Percentiles rank a stretch among this genome's conserved stretches.
Conservation (phyloP, 225 moss, liverwort and hornwort genomes). For the Sphagnum contortum region DNA sequence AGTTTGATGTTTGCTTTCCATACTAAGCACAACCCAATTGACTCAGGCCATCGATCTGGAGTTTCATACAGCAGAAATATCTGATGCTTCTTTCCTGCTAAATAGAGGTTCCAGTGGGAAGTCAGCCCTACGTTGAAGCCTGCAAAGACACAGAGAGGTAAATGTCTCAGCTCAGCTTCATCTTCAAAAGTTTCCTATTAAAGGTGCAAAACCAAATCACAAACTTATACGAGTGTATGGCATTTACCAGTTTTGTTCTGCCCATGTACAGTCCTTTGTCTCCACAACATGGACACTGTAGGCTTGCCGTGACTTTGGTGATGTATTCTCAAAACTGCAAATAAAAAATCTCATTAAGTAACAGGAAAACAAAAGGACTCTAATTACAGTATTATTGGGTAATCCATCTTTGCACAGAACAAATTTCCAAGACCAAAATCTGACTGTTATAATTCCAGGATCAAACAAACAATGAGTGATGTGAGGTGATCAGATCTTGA, state of each 20-base stretch:
- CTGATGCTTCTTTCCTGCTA: slow-evolving; percentile 4
- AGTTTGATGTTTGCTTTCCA: no score
- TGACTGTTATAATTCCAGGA: no score
- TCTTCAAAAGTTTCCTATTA: not conserved
- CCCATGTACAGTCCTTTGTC: slow-evolving; percentile 53
- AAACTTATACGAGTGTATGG: not conserved
- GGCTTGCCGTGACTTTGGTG: slow-evolving; percentile 80
- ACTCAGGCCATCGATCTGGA: no score
- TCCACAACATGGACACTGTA: slow-evolving; percentile 89
- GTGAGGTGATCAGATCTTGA: not conserved
- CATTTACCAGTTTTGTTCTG: slow-evolving; percentile 74
- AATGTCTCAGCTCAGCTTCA: not conserved
- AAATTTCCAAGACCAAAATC: no score
- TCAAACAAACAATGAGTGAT: no score
- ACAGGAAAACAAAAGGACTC: no score
- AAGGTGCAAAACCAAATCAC: not conserved
- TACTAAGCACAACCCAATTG: no score
- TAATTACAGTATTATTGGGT: no score
- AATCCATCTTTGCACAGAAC: no score
- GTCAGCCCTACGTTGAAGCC: slow-evolving; percentile 68
- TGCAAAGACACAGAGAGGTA: slow-evolving; percentile 14
- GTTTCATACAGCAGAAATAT: not conserved
- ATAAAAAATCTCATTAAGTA: slow-evolving; percentile 3
- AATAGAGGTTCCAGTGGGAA: slow-evolving; percentile 64
- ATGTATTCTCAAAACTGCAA: slow-evolving; percentile 82